Base-by-base conservation (phyloP, 305 asterid genomes). In the Fraxinus platypoda region DNA sequence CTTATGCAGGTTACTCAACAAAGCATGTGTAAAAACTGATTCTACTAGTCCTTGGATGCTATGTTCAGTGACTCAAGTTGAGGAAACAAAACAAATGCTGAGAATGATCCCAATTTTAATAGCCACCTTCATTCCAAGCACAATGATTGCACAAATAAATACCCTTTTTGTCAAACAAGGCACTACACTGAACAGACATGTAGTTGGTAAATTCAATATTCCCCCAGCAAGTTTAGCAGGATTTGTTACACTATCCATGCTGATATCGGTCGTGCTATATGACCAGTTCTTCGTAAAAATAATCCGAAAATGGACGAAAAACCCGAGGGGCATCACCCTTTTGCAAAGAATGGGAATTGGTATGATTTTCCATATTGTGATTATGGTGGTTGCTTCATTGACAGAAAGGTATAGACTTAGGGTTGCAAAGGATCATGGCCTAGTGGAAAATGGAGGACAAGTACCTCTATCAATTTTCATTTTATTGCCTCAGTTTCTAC, bases 261-360 rank as follows among this genome's bases (percentile, higher is more conserved):
- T 94, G 2, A 83, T 95, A 49, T 92, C 93, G 0, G 92, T 94
- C n/a, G 97, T 94, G 5, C n/a, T 95, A 11, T 95, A 94, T 59
- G 98, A 95, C 26, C 88, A 92, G 1, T 75, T 64, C 85, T 92
- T 95, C 41, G 89, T 95, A 1, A 89, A 80, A 28, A 19, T 88
- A 1, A 0, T 87, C 0, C 72, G 80, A 21, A 93, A 78, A 78
- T 86, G 92, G 92, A 94, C 97, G 0, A 90, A 88, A 7, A 95
- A 95, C 26, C 99, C 98, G 0, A 90, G 99, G 72, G 99, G 99
- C 2, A 90, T 95, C 3, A 91, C 80, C 43, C 93, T 95, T 2
- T 90, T 95, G 3, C 98, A 95, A 26, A 89, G 98, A 37, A 94
- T 95, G 98, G 99, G 95, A n/a, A 90, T 91, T 6, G 98, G 99